A percentile compares a stretch with the other conserved stretches of the same genome.
Evolutionary conservation across 106 monocot genomes (phyloP).

Genomic region (Cymbidium sinense): DNA sequence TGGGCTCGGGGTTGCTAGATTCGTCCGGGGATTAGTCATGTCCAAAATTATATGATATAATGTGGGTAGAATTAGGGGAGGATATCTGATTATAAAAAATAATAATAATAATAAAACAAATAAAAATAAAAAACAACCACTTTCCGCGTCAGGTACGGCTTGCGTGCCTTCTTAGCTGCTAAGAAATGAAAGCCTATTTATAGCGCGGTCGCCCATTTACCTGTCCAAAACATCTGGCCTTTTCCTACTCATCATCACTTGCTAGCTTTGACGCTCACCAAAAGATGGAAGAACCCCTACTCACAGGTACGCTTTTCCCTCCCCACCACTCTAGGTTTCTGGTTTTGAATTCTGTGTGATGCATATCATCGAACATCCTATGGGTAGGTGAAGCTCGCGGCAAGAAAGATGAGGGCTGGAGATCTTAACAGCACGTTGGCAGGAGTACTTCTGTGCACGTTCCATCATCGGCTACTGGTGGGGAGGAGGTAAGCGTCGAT

Average conservation of each 20-base stretch:
- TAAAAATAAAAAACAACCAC: no score
- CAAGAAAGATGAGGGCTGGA: conserved; percentile 21
- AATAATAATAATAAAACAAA: no score
- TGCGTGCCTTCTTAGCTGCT: no score
- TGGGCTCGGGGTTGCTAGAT: no score
- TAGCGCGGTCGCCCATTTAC: no score
- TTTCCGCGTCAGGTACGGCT: no score
- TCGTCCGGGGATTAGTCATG: no score
- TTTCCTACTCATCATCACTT: neutral
- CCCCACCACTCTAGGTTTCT: neutral
- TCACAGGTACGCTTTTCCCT: neutral
- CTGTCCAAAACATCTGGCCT: no score
- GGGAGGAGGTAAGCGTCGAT: conserved; percentile 39
- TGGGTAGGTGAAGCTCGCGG: neutral
- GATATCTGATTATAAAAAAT: no score
- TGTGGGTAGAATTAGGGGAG: no score
- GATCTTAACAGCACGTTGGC: conserved; percentile 41
- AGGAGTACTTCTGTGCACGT: conserved; percentile 34
- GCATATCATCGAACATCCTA: neutral
- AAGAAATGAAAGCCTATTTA: no score
- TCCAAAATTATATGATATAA: no score
- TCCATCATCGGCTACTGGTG: conserved; percentile 3
- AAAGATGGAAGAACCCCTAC: conserved; percentile 5
- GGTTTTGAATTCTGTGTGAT: neutral
- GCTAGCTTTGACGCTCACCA: neutral